Base-by-base conservation (phyloP, 148 eudicot species). In the Arctostaphylos glauca region DNA sequence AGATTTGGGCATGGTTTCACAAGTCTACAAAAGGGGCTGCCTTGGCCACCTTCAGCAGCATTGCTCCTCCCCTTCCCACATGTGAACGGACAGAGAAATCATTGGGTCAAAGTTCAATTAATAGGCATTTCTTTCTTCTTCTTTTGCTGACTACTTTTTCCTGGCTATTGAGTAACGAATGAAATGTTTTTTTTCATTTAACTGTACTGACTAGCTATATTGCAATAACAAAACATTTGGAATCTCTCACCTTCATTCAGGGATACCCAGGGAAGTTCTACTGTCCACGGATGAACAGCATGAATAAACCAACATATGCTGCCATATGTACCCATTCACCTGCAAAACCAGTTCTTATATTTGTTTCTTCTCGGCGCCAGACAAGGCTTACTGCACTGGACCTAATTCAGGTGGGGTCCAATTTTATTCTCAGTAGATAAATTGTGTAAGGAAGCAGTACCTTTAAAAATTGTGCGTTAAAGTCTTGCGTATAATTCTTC, bases 181-280 rank as follows among this genome's bases (percentile, higher is more conserved):
- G 60, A 68, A 19, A n/a, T 68, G 2, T 5, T 50, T 52, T 5
- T 1, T 31, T 5, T 16, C 44, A 4, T 23, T 25, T 25, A 3
- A 25, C 44, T 66, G 16, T 25, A 66, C 16, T 66, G 16, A 25
- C 60, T 25, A 25, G 44, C 55, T 80, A 10, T 49, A 4, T 18
- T 52, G 15, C 31, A 16, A 5, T 67, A 10, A 8, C 15, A 48
- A 62, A n/a, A 31, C 77, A 7, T 15, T 49, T 31, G 47, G 14
- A 53, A n/a, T 81, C 10, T 62, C 48, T 78, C 74, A 72, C 78
- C 80, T 82, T 21, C 41, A 81, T 81, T 13, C 83, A 96, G 98
- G 99, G 99, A 88, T 96, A 96, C 81, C 99, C 99, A 80, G 99
- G 99, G 87, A 96, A 96, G 90, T 96, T 83, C 85, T 96, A 96